Evolutionary conservation across 495 filamentous ascomycete species (phyloP).

Genomic region (Daldinia grandis): DNA sequence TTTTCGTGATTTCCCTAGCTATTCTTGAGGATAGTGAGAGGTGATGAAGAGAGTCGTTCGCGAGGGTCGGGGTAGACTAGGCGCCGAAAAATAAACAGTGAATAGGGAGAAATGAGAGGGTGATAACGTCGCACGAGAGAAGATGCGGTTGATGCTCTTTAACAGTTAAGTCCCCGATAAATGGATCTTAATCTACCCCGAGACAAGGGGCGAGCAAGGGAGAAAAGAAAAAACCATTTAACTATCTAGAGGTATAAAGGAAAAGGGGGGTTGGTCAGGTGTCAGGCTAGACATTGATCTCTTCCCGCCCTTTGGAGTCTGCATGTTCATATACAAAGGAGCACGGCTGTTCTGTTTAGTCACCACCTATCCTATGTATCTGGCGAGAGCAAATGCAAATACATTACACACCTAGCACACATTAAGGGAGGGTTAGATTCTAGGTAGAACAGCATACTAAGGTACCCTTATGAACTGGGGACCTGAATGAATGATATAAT

Average conservation of each 20-base stretch:
- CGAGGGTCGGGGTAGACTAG: not conserved
- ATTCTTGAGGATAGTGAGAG: not conserved
- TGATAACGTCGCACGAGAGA: not conserved
- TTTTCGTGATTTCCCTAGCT: constrained; percentile 58
- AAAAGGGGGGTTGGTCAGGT: not conserved
- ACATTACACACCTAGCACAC: not conserved
- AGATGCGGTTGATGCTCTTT: not conserved
- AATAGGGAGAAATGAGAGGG: not conserved
- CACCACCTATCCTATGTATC: not conserved
- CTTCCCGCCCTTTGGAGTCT: not conserved
- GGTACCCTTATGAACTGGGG: not conserved
- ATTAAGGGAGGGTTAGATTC: not conserved
- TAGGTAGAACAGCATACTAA: not conserved
- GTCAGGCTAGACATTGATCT: not conserved
- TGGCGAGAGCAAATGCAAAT: not conserved
- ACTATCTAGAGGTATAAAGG: not conserved
- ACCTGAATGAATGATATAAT: not conserved
- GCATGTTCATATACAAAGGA: not conserved
- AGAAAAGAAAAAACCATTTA: not conserved
- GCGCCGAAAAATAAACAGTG: not conserved
- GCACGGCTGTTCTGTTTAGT: not conserved
- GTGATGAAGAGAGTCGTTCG: not conserved
- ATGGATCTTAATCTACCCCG: not conserved
- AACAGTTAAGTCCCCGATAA: not conserved
- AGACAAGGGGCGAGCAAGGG: not conserved